Conservation (phyloP, 768 basidiomycete species). For the Amanita rubescens region DNA sequence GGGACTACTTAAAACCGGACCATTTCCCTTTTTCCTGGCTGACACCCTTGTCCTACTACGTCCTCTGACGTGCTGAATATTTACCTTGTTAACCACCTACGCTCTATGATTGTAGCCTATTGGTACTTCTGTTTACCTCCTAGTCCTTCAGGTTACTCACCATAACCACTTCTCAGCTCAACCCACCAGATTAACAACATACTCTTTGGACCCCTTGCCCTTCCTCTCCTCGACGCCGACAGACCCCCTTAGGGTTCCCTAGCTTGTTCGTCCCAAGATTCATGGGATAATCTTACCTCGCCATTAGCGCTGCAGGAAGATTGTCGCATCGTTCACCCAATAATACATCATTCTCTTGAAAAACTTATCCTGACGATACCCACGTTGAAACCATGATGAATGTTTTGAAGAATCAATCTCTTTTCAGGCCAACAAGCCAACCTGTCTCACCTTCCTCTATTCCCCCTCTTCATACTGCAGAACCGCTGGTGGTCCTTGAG, state of each 20-base stretch:
- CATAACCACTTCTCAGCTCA: slow-evolving; percentile 26
- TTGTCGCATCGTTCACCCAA: slow-evolving; percentile 13
- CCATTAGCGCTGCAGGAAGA: slow-evolving; percentile 28
- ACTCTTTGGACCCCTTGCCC: slow-evolving; percentile 56
- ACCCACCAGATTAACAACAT: slow-evolving; percentile 46
- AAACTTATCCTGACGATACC: slow-evolving; percentile 9
- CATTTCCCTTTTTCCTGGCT: neutral
- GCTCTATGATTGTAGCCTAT: slow-evolving; percentile 51
- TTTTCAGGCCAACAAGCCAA: slow-evolving; percentile 57
- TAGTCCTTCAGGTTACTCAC: slow-evolving; percentile 7
- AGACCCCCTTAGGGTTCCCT: slow-evolving; percentile 62
- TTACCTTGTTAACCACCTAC: slow-evolving; percentile 13
- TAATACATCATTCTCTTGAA: neutral
- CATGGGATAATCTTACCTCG: slow-evolving; percentile 42
- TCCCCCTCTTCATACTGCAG: slow-evolving; percentile 33
- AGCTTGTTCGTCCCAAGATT: slow-evolving; percentile 23
- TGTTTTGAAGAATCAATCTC: slow-evolving; percentile 58
- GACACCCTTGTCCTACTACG: slow-evolving; percentile 8
- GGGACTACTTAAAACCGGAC: neutral
- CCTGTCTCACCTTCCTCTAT: slow-evolving; percentile 54
- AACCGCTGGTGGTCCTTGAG: slow-evolving; percentile 32
- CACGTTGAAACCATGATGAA: slow-evolving; percentile 40
- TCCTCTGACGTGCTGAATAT: slow-evolving; percentile 8
- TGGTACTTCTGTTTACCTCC: slow-evolving; percentile 19
- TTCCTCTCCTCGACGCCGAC: slow-evolving; percentile 60